These are phyloP conservation scores for Stachybotrys elegans DNA, from an alignment of 2,329 filamentous ascomycete species.

Conservation along the genomic window DNA sequence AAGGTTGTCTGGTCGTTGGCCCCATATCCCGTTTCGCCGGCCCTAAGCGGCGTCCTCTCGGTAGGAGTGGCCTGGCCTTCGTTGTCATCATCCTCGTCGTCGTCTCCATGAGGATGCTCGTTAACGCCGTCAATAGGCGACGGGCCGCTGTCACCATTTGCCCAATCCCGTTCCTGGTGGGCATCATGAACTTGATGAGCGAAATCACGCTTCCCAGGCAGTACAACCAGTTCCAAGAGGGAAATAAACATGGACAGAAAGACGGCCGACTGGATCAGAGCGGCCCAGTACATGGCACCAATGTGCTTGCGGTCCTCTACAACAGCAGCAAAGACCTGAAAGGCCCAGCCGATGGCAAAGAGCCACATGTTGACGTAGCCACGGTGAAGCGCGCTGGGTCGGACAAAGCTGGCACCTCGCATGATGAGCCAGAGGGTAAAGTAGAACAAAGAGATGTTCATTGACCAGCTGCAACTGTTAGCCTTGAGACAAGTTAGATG, in stretches of 20 bases:
- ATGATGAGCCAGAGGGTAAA: slow-evolving; percentile 79
- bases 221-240: slow-evolving; percentile 73
- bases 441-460: slow-evolving; percentile 79
- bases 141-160: neutral
- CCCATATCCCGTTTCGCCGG: slow-evolving; percentile 26
- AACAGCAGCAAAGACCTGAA: slow-evolving; percentile 68
- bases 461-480: slow-evolving; percentile 57
- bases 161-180: slow-evolving; percentile 34
- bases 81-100: slow-evolving; percentile 10
- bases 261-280: slow-evolving; percentile 72
- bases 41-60: slow-evolving; percentile 51
- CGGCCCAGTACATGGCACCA: slow-evolving; percentile 72
- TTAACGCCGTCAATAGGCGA: slow-evolving; percentile 1
- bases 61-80: slow-evolving; percentile 31
- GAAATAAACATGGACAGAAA: slow-evolving; percentile 72
- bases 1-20: slow-evolving; percentile 43
- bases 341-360: slow-evolving; percentile 67
- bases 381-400: slow-evolving; percentile 82
- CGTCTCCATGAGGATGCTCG: slow-evolving; percentile 5
- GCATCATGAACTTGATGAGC: slow-evolving; percentile 52
- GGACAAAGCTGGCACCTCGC: slow-evolving; percentile 69
- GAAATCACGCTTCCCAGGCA: slow-evolving; percentile 68
- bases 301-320: slow-evolving; percentile 70
- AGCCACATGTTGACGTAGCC: slow-evolving; percentile 81
- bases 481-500: neutral